Evolutionary conservation across 2,329 filamentous ascomycete species (phyloP).

Genomic region (Sarocladium kiliense): DNA sequence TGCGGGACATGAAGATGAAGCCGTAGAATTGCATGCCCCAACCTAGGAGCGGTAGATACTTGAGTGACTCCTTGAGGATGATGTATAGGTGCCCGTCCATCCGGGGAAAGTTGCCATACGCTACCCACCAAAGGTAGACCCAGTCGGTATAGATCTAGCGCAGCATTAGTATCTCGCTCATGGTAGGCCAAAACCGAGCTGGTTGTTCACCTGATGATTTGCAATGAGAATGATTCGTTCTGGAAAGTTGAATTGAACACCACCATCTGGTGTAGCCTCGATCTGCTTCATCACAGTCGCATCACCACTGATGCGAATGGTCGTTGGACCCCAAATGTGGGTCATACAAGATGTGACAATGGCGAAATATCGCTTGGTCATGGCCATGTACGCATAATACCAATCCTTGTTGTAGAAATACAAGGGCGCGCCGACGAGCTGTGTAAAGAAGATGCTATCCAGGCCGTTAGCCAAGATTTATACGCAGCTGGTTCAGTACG

Average conservation of each 20-base stretch:
- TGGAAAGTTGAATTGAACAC: conserved; percentile 73
- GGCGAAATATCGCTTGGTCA: conserved; percentile 81
- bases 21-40: conserved; percentile 80
- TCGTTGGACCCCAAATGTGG: conserved; percentile 81
- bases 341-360: conserved; percentile 75
- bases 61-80: conserved; percentile 82
- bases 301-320: conserved; percentile 79
- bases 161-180: too few relatives aligned
- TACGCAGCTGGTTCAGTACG: background rate
- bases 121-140: conserved; percentile 91
- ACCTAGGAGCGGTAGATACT: conserved; percentile 73
- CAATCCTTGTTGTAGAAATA: conserved; percentile 71
- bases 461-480: conserved; percentile 10
- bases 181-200: too few relatives aligned
- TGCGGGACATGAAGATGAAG: conserved; percentile 88
- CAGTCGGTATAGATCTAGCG: conserved; percentile 77
- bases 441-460: conserved; percentile 60
- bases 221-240: conserved; percentile 79
- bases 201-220: conserved; percentile 74
- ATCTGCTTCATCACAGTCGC: conserved; percentile 73
- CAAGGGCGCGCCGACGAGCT: conserved; percentile 70
- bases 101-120: conserved; percentile 68
- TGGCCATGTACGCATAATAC: conserved; percentile 82
- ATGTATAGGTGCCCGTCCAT: conserved; percentile 88
- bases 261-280: conserved; percentile 62